Evolutionary conservation across 2,329 filamentous ascomycete genomes (phyloP), one percentile per base, ranked within the genome.

Genomic region (Ophiocordyceps camponoti-leonardi): DNA sequence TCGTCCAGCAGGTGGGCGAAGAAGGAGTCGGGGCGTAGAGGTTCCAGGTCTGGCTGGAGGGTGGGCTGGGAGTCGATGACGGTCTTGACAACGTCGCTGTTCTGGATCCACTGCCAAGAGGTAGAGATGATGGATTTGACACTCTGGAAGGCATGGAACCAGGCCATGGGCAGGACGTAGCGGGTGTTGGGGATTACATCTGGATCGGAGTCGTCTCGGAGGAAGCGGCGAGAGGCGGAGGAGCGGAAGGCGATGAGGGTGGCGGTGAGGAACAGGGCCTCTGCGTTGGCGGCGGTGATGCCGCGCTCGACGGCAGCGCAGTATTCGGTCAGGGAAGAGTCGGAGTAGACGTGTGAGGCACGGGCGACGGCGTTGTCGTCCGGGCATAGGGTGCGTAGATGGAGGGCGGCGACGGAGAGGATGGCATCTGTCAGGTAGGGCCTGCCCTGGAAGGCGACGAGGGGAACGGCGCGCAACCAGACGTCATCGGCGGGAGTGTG

Each of bases 141-240:
- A 12, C 77, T 77, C 53, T 81, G 77, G 53, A 79, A 81, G 4
- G 77, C 72, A 54, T 81, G 77, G 49, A 81, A 81, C 76, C 75
- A 81, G 3, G 73, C 68, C 41, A 80, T 60, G 0, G 77, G 77
- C n/a, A 79, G 59, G 18, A 66, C 64, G 54, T 81, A 81, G 37
- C 64, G 64, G 41, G 50, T 62, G n/a, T 58, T 56, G 3, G 61
- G 55, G 26, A 67, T 63, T 4, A 56, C 52, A 12, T 67, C 62
- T 12, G 60, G 59, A 35, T 67, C 62, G 16, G 59, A 59, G 26
- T 78, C 74, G 46, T 77, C 73, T 44, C 76, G 72, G 47, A 69
- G 68, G 49, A 80, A 80, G 48, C 79, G 69, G 52, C 81, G 65
- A 43, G 77, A 69, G 39, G 83, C 67, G 26, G 77, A 72, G 52